Evolutionary conservation across 495 filamentous ascomycete species (phyloP).

Genomic region (Clavariopsis aquatica): DNA sequence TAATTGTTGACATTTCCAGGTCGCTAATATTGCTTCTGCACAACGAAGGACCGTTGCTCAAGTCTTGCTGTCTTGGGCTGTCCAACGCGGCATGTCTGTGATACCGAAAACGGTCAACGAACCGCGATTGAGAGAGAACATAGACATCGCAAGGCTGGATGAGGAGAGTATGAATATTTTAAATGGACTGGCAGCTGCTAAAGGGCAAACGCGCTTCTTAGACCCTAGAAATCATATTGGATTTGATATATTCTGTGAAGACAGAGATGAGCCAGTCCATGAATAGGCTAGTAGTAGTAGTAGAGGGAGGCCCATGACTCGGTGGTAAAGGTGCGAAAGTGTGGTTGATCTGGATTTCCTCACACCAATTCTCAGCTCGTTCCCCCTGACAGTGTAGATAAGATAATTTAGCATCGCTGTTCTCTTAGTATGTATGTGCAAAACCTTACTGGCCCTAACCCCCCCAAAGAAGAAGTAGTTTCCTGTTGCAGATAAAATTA

Average conservation of each 20-base stretch:
- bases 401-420: too few species aligned
- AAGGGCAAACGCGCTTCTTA: neutral
- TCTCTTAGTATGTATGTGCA: too few species aligned
- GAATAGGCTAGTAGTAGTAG: neutral
- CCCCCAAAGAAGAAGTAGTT: too few species aligned
- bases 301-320: too few species aligned
- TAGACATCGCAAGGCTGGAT: neutral
- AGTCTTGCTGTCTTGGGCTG: constrained; percentile 13
- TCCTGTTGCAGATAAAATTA: too few species aligned
- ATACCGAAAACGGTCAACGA: constrained; percentile 6
- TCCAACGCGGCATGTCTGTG: constrained; percentile 13
- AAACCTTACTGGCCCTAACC: too few species aligned
- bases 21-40: constrained; percentile 5
- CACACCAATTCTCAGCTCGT: too few species aligned
- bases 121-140: constrained; percentile 1
- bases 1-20: neutral
- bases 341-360: too few species aligned
- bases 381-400: too few species aligned
- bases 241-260: constrained; percentile 1
- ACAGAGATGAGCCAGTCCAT: neutral
- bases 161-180: neutral
- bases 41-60: constrained; percentile 1
- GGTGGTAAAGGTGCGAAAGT: too few species aligned
- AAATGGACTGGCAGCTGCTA: neutral
- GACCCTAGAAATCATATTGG: neutral